Conservation (phyloP, 371 early-diverging fungal genomes). For the Encephalitozoon cuniculi region DNA sequence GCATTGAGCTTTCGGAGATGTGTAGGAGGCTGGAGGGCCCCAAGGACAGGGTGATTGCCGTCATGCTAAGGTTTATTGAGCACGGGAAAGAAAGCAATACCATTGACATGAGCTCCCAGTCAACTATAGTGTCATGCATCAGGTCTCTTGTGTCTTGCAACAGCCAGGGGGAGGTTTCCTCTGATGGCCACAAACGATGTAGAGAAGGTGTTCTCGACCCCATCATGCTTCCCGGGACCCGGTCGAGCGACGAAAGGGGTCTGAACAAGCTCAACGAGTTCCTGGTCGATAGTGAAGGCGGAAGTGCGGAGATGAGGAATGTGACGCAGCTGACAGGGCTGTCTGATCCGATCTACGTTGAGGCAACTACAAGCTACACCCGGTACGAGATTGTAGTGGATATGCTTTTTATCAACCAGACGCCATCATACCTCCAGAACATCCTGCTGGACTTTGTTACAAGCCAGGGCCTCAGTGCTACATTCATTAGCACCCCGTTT, state of each 20-base stretch:
- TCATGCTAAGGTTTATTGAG: slow-evolving; percentile 39
- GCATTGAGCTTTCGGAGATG: slow-evolving; percentile 34
- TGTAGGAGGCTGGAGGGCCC: not conserved
- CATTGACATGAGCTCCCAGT: slow-evolving; percentile 47
- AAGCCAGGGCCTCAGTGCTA: slow-evolving; percentile 76
- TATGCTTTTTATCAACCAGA: slow-evolving; percentile 91
- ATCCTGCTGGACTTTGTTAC: slow-evolving; percentile 88
- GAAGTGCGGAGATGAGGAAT: slow-evolving; percentile 55
- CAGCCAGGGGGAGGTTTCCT: not conserved
- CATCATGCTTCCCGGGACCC: not conserved
- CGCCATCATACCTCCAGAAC: slow-evolving; percentile 82
- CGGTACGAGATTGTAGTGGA: slow-evolving; percentile 83
- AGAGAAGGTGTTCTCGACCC: not conserved
- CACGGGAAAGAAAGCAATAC: slow-evolving; percentile 24
- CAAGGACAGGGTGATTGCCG: slow-evolving; percentile 19
- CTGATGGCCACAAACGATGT: not conserved
- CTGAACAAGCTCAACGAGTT: not conserved
- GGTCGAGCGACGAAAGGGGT: not conserved
- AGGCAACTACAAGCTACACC: slow-evolving; percentile 83
- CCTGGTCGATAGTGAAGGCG: not conserved
- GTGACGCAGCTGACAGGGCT: slow-evolving; percentile 87
- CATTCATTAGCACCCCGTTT: not conserved
- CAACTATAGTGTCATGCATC: slow-evolving; percentile 33
- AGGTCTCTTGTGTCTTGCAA: not conserved
- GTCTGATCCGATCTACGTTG: slow-evolving; percentile 93